Evolutionary conservation across 176 grass and related monocot genomes (phyloP), one percentile per base, ranked within the genome.

Genomic region (Saccharum officinarum): DNA sequence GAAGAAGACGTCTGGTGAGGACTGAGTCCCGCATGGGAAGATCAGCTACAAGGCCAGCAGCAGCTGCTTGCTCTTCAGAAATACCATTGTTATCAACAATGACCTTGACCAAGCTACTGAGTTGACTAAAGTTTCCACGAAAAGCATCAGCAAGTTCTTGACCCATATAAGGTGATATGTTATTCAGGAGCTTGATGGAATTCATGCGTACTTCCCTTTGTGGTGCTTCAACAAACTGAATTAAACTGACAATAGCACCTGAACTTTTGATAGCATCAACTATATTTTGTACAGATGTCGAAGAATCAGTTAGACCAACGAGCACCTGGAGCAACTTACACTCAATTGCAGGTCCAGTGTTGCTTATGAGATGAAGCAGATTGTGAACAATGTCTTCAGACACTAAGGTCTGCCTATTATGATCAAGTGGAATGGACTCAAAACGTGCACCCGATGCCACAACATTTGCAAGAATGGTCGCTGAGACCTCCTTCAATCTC

Each of bases 331-430:
- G 96, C 83, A 98, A 92, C 89, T 98, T 94, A 88, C 93, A 95
- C 91, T 98, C 96, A 46, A 95, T 95, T 90, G 96, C 93, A 80
- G 96, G 93, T 69, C 95, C 96, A 16, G 96, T 98, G 84, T 98
- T 98, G 50, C 96, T 98, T 77, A 98, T 98, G 79, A 98, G 86
- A 98, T 98, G 93, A 76, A 98, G 92, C 55, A 98, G 87, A 90
- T 95, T 98, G 82, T 98, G 96, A 67, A 98, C 86, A 86, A 98
- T 95, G 65, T 98, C 93, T 84, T 98, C 96, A 34, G 96, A 98
- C 66, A 98, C 91, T 60, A 98, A 84, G 20, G 91, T 98, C 85
- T 92, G 91, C 45, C 62, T 67, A 70, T 83, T 91, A 52, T 87
- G 80, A 90, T 91, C 91, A 69, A 95, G 87, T 41, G 86, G 96